A percentile compares a stretch with the other conserved stretches of the same genome.
Evolutionary conservation across 1,139 yeast species (phyloP).

Genomic region (Saccharomyces hybrid): DNA sequence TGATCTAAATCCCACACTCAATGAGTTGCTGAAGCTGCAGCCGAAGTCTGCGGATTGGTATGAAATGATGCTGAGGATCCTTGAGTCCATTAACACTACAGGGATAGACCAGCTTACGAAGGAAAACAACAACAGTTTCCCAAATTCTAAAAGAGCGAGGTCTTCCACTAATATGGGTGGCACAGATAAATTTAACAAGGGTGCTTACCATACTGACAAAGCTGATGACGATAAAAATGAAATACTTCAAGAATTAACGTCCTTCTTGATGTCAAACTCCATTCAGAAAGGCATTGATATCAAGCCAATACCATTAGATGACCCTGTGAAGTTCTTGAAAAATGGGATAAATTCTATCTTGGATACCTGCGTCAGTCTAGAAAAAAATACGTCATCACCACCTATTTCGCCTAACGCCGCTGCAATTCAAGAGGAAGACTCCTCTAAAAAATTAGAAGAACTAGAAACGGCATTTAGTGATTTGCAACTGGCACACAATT

Average conservation of each 20-base stretch:
- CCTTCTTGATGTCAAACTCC: conserved; percentile 25
- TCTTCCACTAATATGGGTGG: conserved; percentile 1
- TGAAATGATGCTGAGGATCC: conserved; percentile 1
- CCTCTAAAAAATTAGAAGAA: conserved; percentile 8
- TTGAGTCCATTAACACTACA: conserved; percentile 1
- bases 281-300: conserved; percentile 26
- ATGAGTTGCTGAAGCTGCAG: conserved; percentile 9
- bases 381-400: not conserved
- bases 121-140: not conserved
- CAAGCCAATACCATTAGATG: conserved; percentile 17
- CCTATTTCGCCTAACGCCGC: not conserved
- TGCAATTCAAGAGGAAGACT: conserved; percentile 3
- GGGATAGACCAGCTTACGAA: not conserved
- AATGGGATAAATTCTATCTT: conserved; percentile 22
- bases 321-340: conserved; percentile 23
- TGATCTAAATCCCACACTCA: conserved; percentile 7
- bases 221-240: conserved; percentile 9
- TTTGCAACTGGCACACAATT: conserved; percentile 30
- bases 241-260: conserved; percentile 24
- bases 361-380: conserved; percentile 2
- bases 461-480: conserved; percentile 29
- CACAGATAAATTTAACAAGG: not conserved
- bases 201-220: conserved; percentile 4
- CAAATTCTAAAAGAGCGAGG: not conserved
- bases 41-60: conserved; percentile 2